Conservation (phyloP, 2,329 filamentous ascomycete genomes). For the Sclerotinia subarctica region DNA sequence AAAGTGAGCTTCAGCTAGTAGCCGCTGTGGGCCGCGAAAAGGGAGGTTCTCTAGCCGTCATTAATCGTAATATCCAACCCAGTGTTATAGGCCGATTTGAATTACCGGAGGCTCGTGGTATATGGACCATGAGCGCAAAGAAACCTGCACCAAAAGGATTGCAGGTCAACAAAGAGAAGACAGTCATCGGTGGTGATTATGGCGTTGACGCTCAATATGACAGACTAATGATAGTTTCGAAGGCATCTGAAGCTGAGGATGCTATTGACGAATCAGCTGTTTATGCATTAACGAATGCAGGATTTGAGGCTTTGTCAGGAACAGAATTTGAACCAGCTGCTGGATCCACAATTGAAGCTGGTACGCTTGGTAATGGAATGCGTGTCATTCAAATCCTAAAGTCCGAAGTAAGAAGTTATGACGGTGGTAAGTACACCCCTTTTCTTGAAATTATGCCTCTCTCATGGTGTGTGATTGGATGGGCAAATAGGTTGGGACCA, state of each 20-base stretch:
- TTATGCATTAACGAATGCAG: slow-evolving; percentile 69
- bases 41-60: slow-evolving; percentile 67
- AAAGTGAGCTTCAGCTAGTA: slow-evolving; percentile 57
- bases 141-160: slow-evolving; percentile 62
- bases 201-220: slow-evolving; percentile 63
- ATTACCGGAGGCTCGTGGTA: slow-evolving; percentile 67
- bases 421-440: slow-evolving; percentile 63
- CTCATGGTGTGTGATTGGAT: not conserved
- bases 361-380: slow-evolving; percentile 74
- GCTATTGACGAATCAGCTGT: slow-evolving; percentile 68
- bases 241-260: slow-evolving; percentile 63
- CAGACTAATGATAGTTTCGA: slow-evolving; percentile 79
- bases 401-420: slow-evolving; percentile 85
- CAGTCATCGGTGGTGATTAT: slow-evolving; percentile 50
- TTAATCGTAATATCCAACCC: slow-evolving; percentile 77
- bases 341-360: slow-evolving; percentile 81
- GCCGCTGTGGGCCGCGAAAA: slow-evolving; percentile 61
- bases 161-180: slow-evolving; percentile 47
- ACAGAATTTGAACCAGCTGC: slow-evolving; percentile 91
- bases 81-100: slow-evolving; percentile 66
- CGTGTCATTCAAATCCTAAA: slow-evolving; percentile 84
- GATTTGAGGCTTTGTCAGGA: slow-evolving; percentile 71
- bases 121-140: slow-evolving; percentile 77
- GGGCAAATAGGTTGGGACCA: slow-evolving; percentile 10
- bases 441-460: slow-evolving; percentile 27